phyloP scores from a whole-genome alignment of 164 flowering plant species.

The Magnolia changhungtana region DNA sequence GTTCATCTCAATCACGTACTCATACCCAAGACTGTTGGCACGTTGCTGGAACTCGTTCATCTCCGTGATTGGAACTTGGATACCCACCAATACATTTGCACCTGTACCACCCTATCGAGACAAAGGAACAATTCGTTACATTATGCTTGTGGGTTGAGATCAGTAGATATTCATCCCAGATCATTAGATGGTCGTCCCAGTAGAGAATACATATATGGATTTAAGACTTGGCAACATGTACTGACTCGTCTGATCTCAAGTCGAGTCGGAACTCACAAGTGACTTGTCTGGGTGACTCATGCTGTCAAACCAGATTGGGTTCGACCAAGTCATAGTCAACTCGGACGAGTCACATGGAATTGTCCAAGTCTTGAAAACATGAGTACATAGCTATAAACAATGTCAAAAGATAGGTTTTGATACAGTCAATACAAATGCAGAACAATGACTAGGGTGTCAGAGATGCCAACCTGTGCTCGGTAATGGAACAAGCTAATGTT shows the following conservation, averaged over 20 bases:
- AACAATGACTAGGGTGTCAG: neutral
- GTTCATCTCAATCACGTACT: slow-evolving; percentile 55
- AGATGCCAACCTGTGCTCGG: slow-evolving; percentile 62
- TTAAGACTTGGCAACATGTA: too few species aligned
- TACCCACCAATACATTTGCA: slow-evolving; percentile 94
- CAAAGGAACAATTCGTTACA: neutral
- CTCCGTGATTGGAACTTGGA: slow-evolving; percentile 64
- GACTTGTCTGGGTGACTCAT: too few species aligned
- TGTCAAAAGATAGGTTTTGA: neutral
- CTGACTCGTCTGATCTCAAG: too few species aligned
- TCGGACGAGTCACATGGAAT: too few species aligned
- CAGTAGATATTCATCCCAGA: neutral
- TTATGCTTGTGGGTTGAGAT: neutral
- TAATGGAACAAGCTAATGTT: slow-evolving; percentile 95
- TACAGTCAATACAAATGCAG: neutral
- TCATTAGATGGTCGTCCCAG: too few species aligned
- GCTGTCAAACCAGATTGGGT: too few species aligned
- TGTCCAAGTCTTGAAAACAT: too few species aligned
- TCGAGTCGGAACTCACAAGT: too few species aligned
- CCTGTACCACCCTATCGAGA: slow-evolving; percentile 77
- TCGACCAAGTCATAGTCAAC: too few species aligned
- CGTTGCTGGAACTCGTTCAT: slow-evolving; percentile 57
- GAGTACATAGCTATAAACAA: neutral
- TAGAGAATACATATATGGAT: too few species aligned
- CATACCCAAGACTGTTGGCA: slow-evolving; percentile 66